Base-by-base conservation (phyloP, 495 filamentous ascomycete species). In the Stereocaulon alpinum region DNA sequence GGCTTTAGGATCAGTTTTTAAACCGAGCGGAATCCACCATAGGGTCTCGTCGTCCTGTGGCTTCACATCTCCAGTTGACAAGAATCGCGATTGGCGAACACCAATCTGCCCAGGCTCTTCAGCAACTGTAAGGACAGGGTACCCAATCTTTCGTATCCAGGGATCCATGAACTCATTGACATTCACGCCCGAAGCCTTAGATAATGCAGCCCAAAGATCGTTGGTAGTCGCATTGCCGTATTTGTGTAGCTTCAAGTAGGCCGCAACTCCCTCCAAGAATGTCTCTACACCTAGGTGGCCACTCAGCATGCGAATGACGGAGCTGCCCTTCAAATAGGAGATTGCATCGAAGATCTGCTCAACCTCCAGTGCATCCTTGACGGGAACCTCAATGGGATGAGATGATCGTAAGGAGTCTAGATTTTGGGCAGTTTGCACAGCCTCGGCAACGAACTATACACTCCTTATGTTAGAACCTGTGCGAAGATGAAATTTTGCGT, bases 271-370 rank as follows among this genome's bases (percentile, higher is more conserved):
- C 63, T 85, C 79, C 41, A 98, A 77, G 78, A 98, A 98, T 2
- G 79, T 86, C 67, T 95, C 80, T 41, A 84, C 82, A 15, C 89
- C 89, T 30, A 98, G 84, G 69, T 96, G 86, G 56, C 82, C 81
- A 50, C 88, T 88, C 59, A 98, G 73, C 93, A 96, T 96, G 64
- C 93, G 84, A 68, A 98, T 93, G 54, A 92, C 87, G 29, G 89
- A 93, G 72, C 89, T 93, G 47, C 93, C 93, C 72, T 98, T 98
- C 48, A 90, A 77, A 69, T 98, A 98, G 71, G 87, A 93, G 70
- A 96, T 96, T 67, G 85, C 81, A 71, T 96, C 92, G 69, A 96
- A 96, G 60, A 96, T 93, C 66, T 96, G 92, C 70, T 96, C 91
- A 6, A 64, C 62, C 63, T 97, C 91, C 2, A 95, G 80, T 20